Conservation (phyloP, 495 filamentous ascomycete genomes). For the Venustampulla echinocandica region DNA sequence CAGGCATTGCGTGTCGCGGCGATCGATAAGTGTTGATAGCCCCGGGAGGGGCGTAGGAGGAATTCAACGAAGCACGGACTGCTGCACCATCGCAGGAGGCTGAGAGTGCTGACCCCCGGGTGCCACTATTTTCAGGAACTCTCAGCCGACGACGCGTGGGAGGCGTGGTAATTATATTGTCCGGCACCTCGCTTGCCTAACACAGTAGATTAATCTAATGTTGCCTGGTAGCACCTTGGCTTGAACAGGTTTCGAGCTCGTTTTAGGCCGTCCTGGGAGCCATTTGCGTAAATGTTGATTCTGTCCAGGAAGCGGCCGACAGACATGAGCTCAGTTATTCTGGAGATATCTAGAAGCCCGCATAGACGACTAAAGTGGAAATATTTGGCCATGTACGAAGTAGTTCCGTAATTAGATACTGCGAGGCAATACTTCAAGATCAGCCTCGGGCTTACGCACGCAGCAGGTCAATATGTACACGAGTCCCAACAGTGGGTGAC, state of each 20-base stretch:
- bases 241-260: too few species aligned
- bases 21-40: neutral
- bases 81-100: neutral
- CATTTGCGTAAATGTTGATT: too few species aligned
- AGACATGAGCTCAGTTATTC: too few species aligned
- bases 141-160: neutral
- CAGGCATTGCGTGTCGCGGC: neutral
- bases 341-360: too few species aligned
- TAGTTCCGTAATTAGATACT: neutral
- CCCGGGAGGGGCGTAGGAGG: too few species aligned
- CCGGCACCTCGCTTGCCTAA: neutral
- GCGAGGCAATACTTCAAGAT: neutral
- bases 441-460: slow-evolving; percentile 1
- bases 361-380: neutral
- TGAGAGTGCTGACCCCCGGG: neutral
- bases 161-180: neutral
- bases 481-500: neutral
- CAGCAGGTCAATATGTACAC: neutral
- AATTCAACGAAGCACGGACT: neutral
- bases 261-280: too few species aligned
- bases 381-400: neutral
- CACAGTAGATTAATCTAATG: neutral
- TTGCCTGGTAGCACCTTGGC: too few species aligned
- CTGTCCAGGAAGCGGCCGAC: too few species aligned
- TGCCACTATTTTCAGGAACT: too few species aligned